A percentile compares a stretch with the other conserved stretches of the same genome.
Conservation (phyloP, 2,329 filamentous ascomycete species). For the Colletotrichum paranaense region DNA sequence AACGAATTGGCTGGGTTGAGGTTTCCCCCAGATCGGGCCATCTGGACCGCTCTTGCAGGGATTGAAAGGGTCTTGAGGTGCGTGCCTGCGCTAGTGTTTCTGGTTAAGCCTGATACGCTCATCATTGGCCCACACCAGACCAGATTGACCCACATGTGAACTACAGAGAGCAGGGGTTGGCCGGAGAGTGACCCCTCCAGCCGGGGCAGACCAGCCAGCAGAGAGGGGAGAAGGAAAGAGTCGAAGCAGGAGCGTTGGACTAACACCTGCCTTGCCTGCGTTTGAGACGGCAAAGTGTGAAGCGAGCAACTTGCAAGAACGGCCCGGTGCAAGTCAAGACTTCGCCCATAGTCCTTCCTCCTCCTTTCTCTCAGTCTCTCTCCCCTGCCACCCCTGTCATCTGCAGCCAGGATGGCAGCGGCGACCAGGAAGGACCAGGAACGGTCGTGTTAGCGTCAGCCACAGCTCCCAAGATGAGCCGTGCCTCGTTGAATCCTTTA, state of each 20-base stretch:
- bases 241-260: slow-evolving; percentile 23
- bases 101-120: slow-evolving; percentile 21
- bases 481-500: slow-evolving; percentile 4
- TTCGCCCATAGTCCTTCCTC: neutral
- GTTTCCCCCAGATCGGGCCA: slow-evolving; percentile 29
- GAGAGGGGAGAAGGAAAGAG: neutral
- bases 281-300: neutral
- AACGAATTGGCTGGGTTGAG: neutral
- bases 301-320: neutral
- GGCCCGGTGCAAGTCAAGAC: neutral
- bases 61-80: slow-evolving; percentile 8
- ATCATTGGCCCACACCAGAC: neutral
- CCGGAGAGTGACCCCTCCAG: slow-evolving; percentile 1
- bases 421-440: neutral
- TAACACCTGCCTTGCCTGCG: neutral
- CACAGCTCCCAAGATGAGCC: slow-evolving; percentile 8
- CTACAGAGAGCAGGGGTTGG: slow-evolving; percentile 6
- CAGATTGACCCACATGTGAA: neutral
- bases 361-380: neutral
- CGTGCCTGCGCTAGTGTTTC: slow-evolving; percentile 39
- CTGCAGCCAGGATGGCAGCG: too few species aligned
- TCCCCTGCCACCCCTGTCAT: neutral
- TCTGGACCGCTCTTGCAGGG: slow-evolving; percentile 26
- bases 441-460: slow-evolving; percentile 13
- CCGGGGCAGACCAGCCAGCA: neutral